Base-by-base conservation (phyloP, 768 basidiomycete species). In the Tubosaeta brunneosetosa region DNA sequence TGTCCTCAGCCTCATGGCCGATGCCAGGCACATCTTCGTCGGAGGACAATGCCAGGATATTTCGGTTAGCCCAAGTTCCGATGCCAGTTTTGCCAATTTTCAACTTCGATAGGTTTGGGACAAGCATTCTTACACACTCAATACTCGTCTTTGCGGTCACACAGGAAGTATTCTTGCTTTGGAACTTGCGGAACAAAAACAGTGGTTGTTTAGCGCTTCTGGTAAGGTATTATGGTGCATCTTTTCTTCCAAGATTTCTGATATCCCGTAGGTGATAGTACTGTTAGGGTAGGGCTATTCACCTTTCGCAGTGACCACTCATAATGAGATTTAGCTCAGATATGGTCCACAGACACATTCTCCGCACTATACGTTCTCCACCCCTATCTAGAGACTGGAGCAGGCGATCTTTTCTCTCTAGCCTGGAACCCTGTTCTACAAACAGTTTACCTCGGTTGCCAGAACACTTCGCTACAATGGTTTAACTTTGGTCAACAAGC, bases 391-490 rank as follows among this genome's bases (percentile, higher is more conserved):
- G 91, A 92, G 59, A 83, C 82, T 2, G 85, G 83, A 27, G 83
- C 92, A 4, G 93, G 93, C 19, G 93, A 95, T 64, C 77, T 95
- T 29, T 94, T 91, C 71, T 91, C 88, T 34, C 74, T 95, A 1
- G 79, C 81, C 0, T 97, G 89, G 88, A 86, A 82, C 8, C 75
- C 83, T 2, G 63, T 74, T 19, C 71, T 84, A 25, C 83, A 83
- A 52, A 86, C 85, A 0, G 72, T 95, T 29, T 95, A 87, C 66
- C 75, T 95, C 33, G 94, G 94, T 22, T 94, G 91, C 64, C 91
- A 97, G 69, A 91, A 93, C 65, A 94, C 94, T 2, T 94, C 91
- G 12, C 76, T 97, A 27, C 91, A 97, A 62, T 97, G 91, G 91
- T 83, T 85, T 65, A 73, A 80, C 59, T 90, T 94, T 65, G 48